phyloP scores from a whole-genome alignment of 73 alveolate species.

The Tetrahymena malaccensis region DNA sequence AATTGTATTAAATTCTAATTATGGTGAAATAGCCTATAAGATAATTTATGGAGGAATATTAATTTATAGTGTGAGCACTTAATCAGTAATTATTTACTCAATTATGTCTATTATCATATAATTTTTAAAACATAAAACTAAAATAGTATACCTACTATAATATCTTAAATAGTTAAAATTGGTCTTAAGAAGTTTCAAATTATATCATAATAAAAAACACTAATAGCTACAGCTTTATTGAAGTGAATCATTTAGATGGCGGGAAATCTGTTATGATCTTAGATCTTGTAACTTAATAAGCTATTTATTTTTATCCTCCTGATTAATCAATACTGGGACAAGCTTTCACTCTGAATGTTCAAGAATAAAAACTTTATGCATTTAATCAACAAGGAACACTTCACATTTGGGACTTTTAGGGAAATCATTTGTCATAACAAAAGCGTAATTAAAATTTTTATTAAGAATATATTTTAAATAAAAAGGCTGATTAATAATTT shows the following conservation, averaged over 20 bases:
- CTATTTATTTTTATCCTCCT: background rate
- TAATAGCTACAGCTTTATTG: background rate
- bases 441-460: background rate
- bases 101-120: too few species aligned
- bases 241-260: background rate
- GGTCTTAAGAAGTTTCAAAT: background rate
- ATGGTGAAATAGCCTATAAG: background rate
- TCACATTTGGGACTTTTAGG: background rate
- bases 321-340: background rate
- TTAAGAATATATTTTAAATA: too few species aligned
- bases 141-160: background rate
- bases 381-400: background rate
- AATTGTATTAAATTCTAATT: background rate
- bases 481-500: too few species aligned
- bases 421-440: background rate
- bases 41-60: background rate
- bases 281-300: background rate
- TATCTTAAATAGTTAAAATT: too few species aligned
- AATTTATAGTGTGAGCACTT: background rate
- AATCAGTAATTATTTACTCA: background rate
- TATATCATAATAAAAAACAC: too few species aligned
- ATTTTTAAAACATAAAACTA: too few species aligned
- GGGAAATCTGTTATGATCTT: background rate
- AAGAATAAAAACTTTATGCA: background rate
- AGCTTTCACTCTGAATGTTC: background rate